These are phyloP conservation scores for Gonium pectorale DNA, from an alignment of 139 green algal species.

Conservation along the genomic window DNA sequence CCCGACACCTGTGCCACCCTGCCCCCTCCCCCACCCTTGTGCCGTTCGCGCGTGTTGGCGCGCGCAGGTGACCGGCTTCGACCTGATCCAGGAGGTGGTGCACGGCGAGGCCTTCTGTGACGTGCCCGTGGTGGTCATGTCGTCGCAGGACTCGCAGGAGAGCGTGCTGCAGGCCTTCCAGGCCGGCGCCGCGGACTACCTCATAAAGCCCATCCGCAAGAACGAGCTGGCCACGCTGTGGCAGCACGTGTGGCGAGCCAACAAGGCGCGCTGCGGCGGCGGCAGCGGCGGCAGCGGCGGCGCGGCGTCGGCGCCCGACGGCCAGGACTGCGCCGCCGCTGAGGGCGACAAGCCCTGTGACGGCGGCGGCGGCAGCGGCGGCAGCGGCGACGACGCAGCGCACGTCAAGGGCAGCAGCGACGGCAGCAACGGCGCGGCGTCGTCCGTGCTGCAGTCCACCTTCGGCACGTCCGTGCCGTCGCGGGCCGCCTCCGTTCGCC, in stretches of 20 bases:
- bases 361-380: neutral
- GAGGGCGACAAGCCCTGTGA: too few species aligned
- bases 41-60: neutral
- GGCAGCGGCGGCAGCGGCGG: neutral
- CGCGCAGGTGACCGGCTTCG: constrained; percentile 47
- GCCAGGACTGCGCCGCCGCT: neutral
- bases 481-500: neutral
- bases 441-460: constrained; percentile 14
- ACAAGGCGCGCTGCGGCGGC: constrained; percentile 11
- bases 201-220: constrained; percentile 82
- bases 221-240: constrained; percentile 85
- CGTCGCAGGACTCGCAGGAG: constrained; percentile 46
- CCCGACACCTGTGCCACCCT: too few species aligned
- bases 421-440: constrained; percentile 16
- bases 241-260: constrained; percentile 64
- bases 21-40: too few species aligned
- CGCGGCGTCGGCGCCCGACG: neutral
- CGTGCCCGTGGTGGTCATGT: constrained; percentile 57
- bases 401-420: constrained; percentile 32
- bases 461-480: constrained; percentile 13
- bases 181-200: constrained; percentile 76
- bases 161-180: constrained; percentile 57
- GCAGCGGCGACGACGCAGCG: neutral
- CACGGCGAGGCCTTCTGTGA: constrained; percentile 27
- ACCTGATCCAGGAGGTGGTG: constrained; percentile 51